Percentiles rank a stretch among this genome's conserved stretches.
Evolutionary conservation across 495 filamentous ascomycete species (phyloP).

Genomic region (Penicillium robsamsonii): DNA sequence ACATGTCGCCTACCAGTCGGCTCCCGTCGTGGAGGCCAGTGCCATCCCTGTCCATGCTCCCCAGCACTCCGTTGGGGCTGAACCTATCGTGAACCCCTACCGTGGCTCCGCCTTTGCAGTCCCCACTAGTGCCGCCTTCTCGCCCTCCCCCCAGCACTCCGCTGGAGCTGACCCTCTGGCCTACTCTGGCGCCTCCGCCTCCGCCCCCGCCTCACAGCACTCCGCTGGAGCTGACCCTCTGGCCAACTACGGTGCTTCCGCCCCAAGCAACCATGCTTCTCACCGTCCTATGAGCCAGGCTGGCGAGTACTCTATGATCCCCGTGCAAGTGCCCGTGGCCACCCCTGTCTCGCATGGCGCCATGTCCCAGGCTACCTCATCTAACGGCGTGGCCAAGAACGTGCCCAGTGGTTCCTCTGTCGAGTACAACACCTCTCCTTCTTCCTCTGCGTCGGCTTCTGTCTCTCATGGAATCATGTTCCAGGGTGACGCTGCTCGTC

Average conservation of each 20-base stretch:
- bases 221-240: constrained; percentile 3
- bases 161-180: neutral
- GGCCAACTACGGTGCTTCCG: neutral
- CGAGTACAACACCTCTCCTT: neutral
- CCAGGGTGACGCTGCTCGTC: constrained; percentile 26
- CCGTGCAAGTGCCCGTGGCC: constrained; percentile 32
- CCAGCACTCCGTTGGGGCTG: constrained; percentile 1
- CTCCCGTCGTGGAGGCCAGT: constrained; percentile 9
- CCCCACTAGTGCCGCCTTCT: neutral
- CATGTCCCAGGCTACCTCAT: constrained; percentile 13
- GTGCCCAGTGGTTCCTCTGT: constrained; percentile 15
- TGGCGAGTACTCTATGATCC: constrained; percentile 28
- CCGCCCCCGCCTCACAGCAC: too few relatives aligned
- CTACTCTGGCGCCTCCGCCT: too few relatives aligned
- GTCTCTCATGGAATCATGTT: constrained; percentile 26
- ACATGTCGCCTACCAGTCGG: constrained; percentile 7
- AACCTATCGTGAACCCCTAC: too few relatives aligned
- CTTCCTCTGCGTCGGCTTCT: constrained; percentile 14
- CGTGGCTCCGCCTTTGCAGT: too few relatives aligned
- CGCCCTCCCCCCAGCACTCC: neutral
- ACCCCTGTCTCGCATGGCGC: constrained; percentile 15
- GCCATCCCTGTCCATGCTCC: constrained; percentile 8
- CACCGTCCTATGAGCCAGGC: constrained; percentile 14
- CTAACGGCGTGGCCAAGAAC: constrained; percentile 3
- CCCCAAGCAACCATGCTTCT: constrained; percentile 13